phyloP scores from a whole-genome alignment of 306 rosid genomes.

The Clitoria ternatea region DNA sequence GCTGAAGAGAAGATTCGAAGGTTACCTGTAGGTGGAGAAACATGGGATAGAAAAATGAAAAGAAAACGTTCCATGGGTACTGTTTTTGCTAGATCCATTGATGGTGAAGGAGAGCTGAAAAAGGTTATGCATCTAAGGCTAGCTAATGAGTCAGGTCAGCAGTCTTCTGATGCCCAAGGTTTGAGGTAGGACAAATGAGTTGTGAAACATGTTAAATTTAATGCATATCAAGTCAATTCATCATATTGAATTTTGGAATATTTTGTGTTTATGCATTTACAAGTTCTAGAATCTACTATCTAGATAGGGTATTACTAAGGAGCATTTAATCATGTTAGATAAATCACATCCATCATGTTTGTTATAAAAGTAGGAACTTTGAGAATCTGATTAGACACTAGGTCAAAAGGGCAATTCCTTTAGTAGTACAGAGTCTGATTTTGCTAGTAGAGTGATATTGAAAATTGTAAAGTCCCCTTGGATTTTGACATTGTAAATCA shows the following conservation, averaged over 20 bases:
- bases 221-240: background rate
- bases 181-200: conserved; percentile 48
- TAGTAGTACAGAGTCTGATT: background rate
- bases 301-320: background rate
- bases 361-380: background rate
- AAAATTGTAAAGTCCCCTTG: background rate
- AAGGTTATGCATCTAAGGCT: conserved; percentile 55
- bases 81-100: conserved; percentile 50
- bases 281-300: conserved; percentile 1
- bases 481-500: background rate
- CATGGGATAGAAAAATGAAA: conserved; percentile 74
- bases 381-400: background rate
- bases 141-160: conserved; percentile 48
- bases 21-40: conserved; percentile 68
- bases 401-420: background rate
- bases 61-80: conserved; percentile 70
- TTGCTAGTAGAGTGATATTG: background rate
- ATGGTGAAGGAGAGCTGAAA: conserved; percentile 66
- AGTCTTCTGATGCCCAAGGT: conserved; percentile 56
- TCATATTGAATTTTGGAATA: conserved; percentile 20
- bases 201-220: background rate
- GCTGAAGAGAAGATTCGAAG: conserved; percentile 71
- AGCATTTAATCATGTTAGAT: background rate
- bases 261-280: conserved; percentile 11
- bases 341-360: background rate